Evolutionary conservation across 1,284 basidiomycete genomes (phyloP).

Genomic region (Microbotryomycetes sp.): DNA sequence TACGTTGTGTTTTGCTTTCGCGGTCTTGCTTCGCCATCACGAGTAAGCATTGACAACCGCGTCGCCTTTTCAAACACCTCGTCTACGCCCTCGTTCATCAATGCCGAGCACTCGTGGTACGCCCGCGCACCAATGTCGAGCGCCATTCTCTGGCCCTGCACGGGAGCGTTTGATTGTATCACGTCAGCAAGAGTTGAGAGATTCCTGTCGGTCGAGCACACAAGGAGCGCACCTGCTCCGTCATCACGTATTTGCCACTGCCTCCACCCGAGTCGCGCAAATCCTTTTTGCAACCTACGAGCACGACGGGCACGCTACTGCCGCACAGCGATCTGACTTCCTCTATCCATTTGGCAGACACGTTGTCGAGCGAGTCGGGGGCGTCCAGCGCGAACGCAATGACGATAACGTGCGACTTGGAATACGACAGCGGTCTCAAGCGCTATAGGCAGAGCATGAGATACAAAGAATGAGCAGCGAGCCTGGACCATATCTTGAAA

Average conservation of each 20-base stretch:
- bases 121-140: slow-evolving; percentile 73
- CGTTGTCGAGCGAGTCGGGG: slow-evolving; percentile 93
- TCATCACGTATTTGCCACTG: slow-evolving; percentile 29
- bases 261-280: slow-evolving; percentile 32
- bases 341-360: slow-evolving; percentile 95
- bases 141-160: slow-evolving; percentile 67
- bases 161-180: background rate
- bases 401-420: slow-evolving; percentile 95
- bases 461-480: background rate
- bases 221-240: slow-evolving; percentile 24
- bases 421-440: slow-evolving; percentile 89
- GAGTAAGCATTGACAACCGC: slow-evolving; percentile 84
- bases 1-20: background rate
- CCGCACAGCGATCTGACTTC: slow-evolving; percentile 91
- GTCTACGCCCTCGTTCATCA: slow-evolving; percentile 87
- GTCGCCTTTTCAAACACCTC: slow-evolving; percentile 93
- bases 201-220: background rate
- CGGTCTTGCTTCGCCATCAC: slow-evolving; percentile 58
- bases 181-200: background rate
- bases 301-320: slow-evolving; percentile 46
- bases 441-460: slow-evolving; percentile 49
- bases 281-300: slow-evolving; percentile 44
- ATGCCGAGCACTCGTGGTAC: slow-evolving; percentile 87
- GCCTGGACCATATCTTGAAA: background rate
- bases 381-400: slow-evolving; percentile 96